phyloP scores from a whole-genome alignment of 257 asterid species.

The Gentiana straminea region DNA sequence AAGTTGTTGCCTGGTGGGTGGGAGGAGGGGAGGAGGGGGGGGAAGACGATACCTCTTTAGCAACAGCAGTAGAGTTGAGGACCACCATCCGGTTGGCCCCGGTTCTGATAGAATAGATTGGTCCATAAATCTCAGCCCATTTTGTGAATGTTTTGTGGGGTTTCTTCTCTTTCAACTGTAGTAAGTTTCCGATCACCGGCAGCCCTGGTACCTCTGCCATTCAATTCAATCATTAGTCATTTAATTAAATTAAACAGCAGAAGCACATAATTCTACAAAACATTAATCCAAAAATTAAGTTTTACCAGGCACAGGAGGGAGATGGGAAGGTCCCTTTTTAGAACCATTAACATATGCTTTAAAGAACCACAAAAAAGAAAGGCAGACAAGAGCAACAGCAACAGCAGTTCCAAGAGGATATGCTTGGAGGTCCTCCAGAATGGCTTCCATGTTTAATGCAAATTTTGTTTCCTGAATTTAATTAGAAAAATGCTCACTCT shows the following conservation, averaged over 20 bases:
- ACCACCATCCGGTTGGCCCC: conserved; percentile 61
- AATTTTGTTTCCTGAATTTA: too few relatives aligned
- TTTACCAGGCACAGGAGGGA: conserved; percentile 51
- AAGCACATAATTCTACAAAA: background rate
- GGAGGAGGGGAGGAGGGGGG: background rate
- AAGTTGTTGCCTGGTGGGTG: background rate
- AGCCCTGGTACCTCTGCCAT: conserved; percentile 67
- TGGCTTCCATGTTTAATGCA: conserved; percentile 19
- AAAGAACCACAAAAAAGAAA: conserved; percentile 35
- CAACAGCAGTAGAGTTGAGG: conserved; percentile 55
- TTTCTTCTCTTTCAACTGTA: conserved; percentile 81
- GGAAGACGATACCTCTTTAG: conserved; percentile 50
- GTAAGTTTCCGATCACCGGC: conserved; percentile 69
- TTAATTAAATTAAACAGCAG: background rate
- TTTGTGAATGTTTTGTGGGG: conserved; percentile 77
- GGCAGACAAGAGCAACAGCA: conserved; percentile 45
- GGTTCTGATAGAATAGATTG: conserved; percentile 58
- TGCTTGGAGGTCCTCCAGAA: conserved; percentile 29
- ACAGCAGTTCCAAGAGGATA: conserved; percentile 37
- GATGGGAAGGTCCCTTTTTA: conserved; percentile 30
- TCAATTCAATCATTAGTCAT: conserved; percentile 8
- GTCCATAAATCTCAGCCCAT: conserved; percentile 80
- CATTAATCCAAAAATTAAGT: too few relatives aligned
- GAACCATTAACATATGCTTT: conserved; percentile 1
- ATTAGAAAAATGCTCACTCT: too few relatives aligned